phyloP scores from a whole-genome alignment of 192 early-diverging fungal genomes.

The Linnemannia hyalina region DNA sequence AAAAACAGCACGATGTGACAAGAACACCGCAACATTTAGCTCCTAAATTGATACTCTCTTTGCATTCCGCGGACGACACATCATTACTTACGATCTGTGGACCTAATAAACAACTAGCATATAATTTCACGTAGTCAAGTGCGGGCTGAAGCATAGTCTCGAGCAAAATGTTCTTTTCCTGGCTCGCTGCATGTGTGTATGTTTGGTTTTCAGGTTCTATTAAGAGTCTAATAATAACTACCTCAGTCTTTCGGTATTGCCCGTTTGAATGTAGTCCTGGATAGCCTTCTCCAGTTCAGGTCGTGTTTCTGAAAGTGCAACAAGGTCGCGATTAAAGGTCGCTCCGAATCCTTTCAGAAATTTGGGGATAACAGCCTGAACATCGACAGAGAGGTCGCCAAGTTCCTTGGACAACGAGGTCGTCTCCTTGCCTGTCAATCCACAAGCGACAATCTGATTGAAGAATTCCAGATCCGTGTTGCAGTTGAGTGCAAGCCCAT shows the following conservation, averaged over 20 bases:
- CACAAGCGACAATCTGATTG: slow-evolving; percentile 91
- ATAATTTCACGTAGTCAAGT: neutral
- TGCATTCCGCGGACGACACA: neutral
- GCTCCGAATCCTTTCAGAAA: slow-evolving; percentile 62
- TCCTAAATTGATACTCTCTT: neutral
- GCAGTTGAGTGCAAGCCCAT: slow-evolving; percentile 97
- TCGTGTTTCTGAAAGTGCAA: slow-evolving; percentile 54
- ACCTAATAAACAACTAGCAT: neutral
- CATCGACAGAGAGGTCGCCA: slow-evolving; percentile 20
- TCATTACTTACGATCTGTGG: neutral
- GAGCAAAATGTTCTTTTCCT: no score
- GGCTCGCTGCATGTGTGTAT: no score
- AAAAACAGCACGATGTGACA: slow-evolving; percentile 8
- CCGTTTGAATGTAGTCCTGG: slow-evolving; percentile 20
- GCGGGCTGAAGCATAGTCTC: no score
- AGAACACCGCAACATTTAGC: neutral
- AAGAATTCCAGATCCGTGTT: slow-evolving; percentile 91
- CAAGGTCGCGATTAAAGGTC: slow-evolving; percentile 59
- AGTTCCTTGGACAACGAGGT: slow-evolving; percentile 78
- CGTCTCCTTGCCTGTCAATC: slow-evolving; percentile 80
- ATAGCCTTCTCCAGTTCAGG: slow-evolving; percentile 37
- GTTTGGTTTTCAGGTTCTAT: no score
- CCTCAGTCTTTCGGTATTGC: neutral
- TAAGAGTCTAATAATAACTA: neutral
- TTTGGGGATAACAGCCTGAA: slow-evolving; percentile 68